Base-by-base conservation (phyloP, 306 rosid genomes). In the Medicago arabica region DNA sequence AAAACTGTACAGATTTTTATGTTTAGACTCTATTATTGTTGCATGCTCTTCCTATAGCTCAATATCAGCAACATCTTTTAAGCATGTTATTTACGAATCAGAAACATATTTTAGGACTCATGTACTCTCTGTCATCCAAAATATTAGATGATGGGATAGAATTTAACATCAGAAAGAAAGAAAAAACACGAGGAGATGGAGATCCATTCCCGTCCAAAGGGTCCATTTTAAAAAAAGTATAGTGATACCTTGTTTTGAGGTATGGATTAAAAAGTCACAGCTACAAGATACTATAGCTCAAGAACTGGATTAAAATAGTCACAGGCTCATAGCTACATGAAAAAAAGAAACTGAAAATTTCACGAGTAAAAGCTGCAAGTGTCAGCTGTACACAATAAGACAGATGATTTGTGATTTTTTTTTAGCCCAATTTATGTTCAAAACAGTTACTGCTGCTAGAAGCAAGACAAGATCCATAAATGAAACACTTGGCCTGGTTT, bases 1-100 rank as follows among this genome's bases (percentile, higher is more conserved):
- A 39, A 50, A 77, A 47, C 7, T 67, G 76, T 72, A 72, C 19
- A 70, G n/a, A 76, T 38, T 63, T 64, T 53, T 39, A 7, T 31
- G 74, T 55, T 19, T 23, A 47, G 58, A 46, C 18, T 75, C 15
- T 38, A 64, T 69, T 34, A 54, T 15, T 36, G 15, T 36, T 64
- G 18, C 15, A 63, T 63, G 51, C 1, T 63, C 10, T 79, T 64
- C 40, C 59, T 71, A 21, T 60, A n/a, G 12, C 60, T 74, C 43
- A 58, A 12, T 58, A 38, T 39, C 36, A 53, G 49, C 28, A 40
- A 16, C 10, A 65, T 62, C 23, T 9, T 62, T 34, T 34, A 34
- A 34, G 41, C 44, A 34, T 54, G 57, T 2, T 17, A 44, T 44
- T 10, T 44, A 44, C 3, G 50, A 12, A 9, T 41, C n/a, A 31